A percentile compares a stretch with the other conserved stretches of the same genome.
Evolutionary conservation across 1,284 basidiomycete genomes (phyloP).

Genomic region (Athelia psychrophila): DNA sequence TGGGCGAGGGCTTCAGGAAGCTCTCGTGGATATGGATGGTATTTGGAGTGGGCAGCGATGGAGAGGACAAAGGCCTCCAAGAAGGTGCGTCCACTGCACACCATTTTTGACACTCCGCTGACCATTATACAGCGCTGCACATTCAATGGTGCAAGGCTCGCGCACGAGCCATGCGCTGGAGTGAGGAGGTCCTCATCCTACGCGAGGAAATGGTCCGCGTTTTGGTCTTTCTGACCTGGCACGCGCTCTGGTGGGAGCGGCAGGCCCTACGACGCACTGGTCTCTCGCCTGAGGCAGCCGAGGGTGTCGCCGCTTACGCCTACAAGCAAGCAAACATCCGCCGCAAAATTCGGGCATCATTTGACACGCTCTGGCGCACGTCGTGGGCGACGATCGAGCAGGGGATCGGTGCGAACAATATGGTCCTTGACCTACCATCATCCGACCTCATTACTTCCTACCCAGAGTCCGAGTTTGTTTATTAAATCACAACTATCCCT

Average conservation of each 20-base stretch:
- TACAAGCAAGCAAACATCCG: not conserved
- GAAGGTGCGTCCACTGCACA: not conserved
- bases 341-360: not conserved
- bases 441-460: no score
- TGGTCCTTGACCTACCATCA: not conserved
- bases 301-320: not conserved
- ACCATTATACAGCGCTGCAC: conserved; percentile 11
- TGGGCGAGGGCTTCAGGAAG: not conserved
- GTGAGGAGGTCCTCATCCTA: conserved; percentile 15
- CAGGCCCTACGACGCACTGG: not conserved
- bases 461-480: no score
- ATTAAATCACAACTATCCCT: no score
- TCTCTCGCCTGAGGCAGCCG: not conserved
- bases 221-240: conserved; percentile 7
- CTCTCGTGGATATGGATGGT: conserved; percentile 1
- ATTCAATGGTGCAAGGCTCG: conserved; percentile 20
- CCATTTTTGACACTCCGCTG: not conserved
- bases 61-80: not conserved
- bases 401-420: not conserved
- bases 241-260: conserved; percentile 16
- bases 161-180: conserved; percentile 15
- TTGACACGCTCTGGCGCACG: not conserved
- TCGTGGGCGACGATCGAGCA: not conserved
- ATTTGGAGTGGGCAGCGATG: not conserved
- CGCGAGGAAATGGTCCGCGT: conserved; percentile 19